Evolutionary conservation across 106 monocot genomes (phyloP).

Genomic region (Dioscorea dumetorum): DNA sequence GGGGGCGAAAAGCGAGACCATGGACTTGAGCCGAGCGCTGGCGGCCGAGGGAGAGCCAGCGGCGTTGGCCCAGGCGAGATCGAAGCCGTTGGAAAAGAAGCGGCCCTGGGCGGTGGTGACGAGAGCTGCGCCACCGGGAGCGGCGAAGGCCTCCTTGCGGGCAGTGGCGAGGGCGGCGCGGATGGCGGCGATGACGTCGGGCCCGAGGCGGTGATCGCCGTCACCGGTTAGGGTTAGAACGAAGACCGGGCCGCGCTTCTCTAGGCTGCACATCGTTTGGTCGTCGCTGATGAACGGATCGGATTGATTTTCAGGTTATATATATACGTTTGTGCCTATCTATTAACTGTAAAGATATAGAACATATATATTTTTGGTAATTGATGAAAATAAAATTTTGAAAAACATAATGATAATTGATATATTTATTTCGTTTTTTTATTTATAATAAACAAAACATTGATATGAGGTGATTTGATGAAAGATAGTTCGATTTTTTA

Average conservation of each 20-base stretch:
- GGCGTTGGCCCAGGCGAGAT: conserved; percentile 46
- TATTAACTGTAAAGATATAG: no score
- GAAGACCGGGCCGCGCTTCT: conserved; percentile 60
- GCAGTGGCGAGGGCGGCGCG: conserved; percentile 37
- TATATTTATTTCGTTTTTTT: no score
- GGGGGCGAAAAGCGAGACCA: conserved; percentile 26
- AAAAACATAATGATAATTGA: no score
- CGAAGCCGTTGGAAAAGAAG: conserved; percentile 86
- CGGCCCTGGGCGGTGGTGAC: conserved; percentile 45
- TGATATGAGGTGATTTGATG: no score
- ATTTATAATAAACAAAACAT: no score
- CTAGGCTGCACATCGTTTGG: conserved; percentile 47
- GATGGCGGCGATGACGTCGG: conserved; percentile 19
- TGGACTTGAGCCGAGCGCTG: conserved; percentile 13
- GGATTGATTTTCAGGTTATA: no score
- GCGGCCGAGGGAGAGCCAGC: conserved; percentile 22
- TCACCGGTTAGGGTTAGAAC: conserved; percentile 61
- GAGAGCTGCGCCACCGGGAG: conserved; percentile 26
- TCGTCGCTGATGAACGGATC: neutral
- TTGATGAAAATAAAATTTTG: no score
- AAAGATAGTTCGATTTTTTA: no score
- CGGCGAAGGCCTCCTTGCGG: conserved; percentile 24
- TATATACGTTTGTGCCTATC: no score
- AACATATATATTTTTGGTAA: no score
- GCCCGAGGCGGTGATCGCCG: conserved; percentile 58